phyloP scores from a whole-genome alignment of 345 rosid genomes.

The Sonneratia caseolaris region DNA sequence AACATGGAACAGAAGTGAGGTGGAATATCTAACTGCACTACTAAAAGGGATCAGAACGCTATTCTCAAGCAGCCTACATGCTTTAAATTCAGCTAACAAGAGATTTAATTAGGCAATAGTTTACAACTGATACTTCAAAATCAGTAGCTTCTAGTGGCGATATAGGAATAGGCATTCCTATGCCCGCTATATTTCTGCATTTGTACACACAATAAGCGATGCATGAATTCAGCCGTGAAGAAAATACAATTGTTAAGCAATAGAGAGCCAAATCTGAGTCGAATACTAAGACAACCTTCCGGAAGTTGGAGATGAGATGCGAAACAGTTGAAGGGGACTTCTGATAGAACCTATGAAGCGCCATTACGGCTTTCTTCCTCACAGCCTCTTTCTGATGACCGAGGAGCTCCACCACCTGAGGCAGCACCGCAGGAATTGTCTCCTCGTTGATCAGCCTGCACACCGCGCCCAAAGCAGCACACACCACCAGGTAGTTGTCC shows the following conservation, averaged over 20 bases:
- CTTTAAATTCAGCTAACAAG: background rate
- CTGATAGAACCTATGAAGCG: conserved; percentile 76
- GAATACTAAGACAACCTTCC: conserved; percentile 41
- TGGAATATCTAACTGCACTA: background rate
- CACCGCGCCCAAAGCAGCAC: conserved; percentile 82
- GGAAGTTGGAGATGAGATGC: conserved; percentile 77
- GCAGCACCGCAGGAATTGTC: conserved; percentile 94
- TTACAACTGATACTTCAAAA: no score
- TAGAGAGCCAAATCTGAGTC: background rate
- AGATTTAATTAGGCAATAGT: background rate
- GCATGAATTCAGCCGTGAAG: background rate
- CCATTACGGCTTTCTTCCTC: conserved; percentile 97
- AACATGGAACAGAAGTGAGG: background rate
- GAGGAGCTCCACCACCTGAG: conserved; percentile 78
- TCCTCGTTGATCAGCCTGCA: conserved; percentile 92
- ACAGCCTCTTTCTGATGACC: conserved; percentile 86
- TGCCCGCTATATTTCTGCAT: background rate
- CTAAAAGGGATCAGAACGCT: background rate
- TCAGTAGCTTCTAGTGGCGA: background rate
- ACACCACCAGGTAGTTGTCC: conserved; percentile 78
- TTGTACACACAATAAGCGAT: background rate
- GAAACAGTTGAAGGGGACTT: conserved; percentile 90
- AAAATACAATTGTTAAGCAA: background rate
- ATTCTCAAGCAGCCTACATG: background rate
- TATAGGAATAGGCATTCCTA: background rate